phyloP scores from a whole-genome alignment of 1,284 basidiomycete species.

The Ustilago loliicola region DNA sequence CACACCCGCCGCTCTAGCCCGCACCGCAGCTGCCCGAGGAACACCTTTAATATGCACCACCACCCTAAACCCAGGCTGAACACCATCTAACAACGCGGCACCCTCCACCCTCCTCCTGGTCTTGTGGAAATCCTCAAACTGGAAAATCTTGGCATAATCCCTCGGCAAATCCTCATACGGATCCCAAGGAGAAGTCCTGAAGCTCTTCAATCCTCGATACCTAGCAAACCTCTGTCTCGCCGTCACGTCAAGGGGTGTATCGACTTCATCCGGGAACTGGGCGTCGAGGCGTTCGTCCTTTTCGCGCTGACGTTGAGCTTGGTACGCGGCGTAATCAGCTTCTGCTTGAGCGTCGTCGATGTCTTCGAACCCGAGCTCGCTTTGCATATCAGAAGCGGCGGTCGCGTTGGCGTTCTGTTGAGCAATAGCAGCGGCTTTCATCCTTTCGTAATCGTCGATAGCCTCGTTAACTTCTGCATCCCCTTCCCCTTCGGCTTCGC shows the following conservation, averaged over 20 bases:
- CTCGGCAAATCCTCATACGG: constrained; percentile 94
- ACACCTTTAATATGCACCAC: constrained; percentile 58
- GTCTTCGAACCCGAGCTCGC: constrained; percentile 40
- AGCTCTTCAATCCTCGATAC: constrained; percentile 89
- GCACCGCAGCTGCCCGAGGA: constrained; percentile 54
- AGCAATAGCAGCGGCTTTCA: constrained; percentile 76
- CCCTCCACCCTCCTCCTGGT: constrained; percentile 81
- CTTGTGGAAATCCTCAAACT: constrained; percentile 93
- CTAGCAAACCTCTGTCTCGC: constrained; percentile 90
- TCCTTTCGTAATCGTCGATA: constrained; percentile 87
- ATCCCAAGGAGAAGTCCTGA: constrained; percentile 97
- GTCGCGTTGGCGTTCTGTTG: constrained; percentile 48
- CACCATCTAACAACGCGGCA: constrained; percentile 59
- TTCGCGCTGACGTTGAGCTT: constrained; percentile 84
- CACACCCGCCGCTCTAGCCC: constrained; percentile 39
- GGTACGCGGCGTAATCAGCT: constrained; percentile 75
- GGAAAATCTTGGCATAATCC: constrained; percentile 95
- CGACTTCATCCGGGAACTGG: constrained; percentile 95
- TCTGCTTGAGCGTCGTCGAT: constrained; percentile 76
- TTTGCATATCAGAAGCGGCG: constrained; percentile 26
- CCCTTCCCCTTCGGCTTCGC: constrained; percentile 71
- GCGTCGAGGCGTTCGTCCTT: constrained; percentile 81
- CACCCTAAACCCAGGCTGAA: constrained; percentile 56
- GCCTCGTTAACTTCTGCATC: constrained; percentile 79
- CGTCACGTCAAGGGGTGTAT: constrained; percentile 89